Base-by-base conservation (phyloP, 2,329 filamentous ascomycete genomes). In the Claviceps cyperi region DNA sequence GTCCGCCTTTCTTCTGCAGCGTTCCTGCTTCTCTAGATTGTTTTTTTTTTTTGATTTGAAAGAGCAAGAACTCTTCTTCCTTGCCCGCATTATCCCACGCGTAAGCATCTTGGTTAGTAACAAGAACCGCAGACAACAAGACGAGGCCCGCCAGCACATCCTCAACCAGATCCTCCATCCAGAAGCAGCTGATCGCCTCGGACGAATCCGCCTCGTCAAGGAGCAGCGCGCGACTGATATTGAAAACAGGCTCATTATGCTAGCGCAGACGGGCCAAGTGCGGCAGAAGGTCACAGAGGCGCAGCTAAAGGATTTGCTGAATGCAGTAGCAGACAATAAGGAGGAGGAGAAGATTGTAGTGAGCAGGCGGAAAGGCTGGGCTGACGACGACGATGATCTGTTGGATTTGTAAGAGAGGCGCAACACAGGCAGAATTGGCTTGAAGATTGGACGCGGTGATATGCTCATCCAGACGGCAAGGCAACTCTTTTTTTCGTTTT, bases 181-280 rank as follows among this genome's bases (percentile, higher is more conserved):
- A 57, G 88, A 91, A 62, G 92, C 92, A 17, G 86, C 88, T 53
- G 92, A 98, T 70, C 86, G 92, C 14, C 78, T 98, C 1, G 88
- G 87, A 51, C 87, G 92, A 57, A 97, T 98, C 70, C 84, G 91
- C 36, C 81, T 98, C 53, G 92, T 98, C 63, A 97, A 97, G 70
- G 88, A 90, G 65, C 83, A 84, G 59, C 86, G 92, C 60, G 92
- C 92, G 37, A 78, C 77, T 54, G 89, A 96, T 61, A 80, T 98
- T 51, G 92, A 98, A 73, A 90, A 94, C 74, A 72, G 91, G 47
- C 78, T 98, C 51, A 90, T 98, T 66, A 89, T 84, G 81, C 78
- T 98, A 51, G 91, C 92, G 52, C 81, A 89, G 61, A 79, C 83
- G 22, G 90, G 91, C 22, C 92, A 97, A 72, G 73, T 98, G 59